These are phyloP conservation scores for Aspergillus versicolor DNA, from an alignment of 2,329 filamentous ascomycete species.

Conservation along the genomic window DNA sequence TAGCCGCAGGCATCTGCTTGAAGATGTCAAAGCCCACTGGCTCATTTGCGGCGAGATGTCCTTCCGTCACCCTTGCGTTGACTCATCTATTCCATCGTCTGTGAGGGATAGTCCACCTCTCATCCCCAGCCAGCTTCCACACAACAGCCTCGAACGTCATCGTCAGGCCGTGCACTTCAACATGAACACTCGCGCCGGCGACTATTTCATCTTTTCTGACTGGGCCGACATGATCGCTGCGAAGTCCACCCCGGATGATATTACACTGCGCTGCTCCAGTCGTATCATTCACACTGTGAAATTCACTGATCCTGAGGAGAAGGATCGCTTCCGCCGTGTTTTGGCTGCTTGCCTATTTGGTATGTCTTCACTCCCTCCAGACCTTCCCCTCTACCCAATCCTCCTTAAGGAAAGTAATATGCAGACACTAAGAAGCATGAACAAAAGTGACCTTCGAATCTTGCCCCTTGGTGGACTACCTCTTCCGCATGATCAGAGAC, in stretches of 20 bases:
- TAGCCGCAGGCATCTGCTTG: conserved; percentile 34
- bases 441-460: conserved; percentile 27
- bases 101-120: conserved; percentile 24
- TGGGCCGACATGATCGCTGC: conserved; percentile 17
- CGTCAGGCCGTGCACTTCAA: conserved; percentile 35
- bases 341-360: conserved; percentile 33
- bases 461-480: conserved; percentile 25
- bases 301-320: conserved; percentile 26
- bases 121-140: conserved; percentile 27
- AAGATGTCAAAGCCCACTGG: conserved; percentile 40
- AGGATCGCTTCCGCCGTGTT: conserved; percentile 35
- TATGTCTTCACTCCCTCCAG: conserved; percentile 14
- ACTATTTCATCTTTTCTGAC: conserved; percentile 40
- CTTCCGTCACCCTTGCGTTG: conserved; percentile 23
- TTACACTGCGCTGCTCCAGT: conserved; percentile 24
- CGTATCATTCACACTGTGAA: conserved; percentile 20
- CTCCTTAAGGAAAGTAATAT: not conserved
- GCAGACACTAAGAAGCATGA: conserved; percentile 1
- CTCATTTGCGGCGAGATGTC: conserved; percentile 18
- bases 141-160: conserved; percentile 37
- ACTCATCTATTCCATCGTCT: conserved; percentile 20
- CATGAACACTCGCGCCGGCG: conserved; percentile 22
- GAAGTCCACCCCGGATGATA: conserved; percentile 11
- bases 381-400: not conserved
- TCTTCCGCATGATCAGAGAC: conserved; percentile 38